Evolutionary conservation across 164 flowering plant species (phyloP).

Genomic region (Aristolochia contorta): DNA sequence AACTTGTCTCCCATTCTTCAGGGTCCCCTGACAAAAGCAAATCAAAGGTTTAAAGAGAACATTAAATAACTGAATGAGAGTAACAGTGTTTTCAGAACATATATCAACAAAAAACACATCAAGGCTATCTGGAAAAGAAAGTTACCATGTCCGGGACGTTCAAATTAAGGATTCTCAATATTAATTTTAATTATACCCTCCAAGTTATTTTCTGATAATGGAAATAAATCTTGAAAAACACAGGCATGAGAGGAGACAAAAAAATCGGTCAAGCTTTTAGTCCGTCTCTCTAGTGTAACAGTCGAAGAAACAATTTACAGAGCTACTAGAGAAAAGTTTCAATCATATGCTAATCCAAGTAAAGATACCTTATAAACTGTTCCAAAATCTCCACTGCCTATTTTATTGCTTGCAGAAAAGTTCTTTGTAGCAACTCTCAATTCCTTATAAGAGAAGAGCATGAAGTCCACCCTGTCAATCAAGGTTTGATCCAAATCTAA

Average conservation of each 20-base stretch:
- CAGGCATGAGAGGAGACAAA: neutral
- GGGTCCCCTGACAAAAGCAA: constrained; percentile 37
- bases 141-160: neutral
- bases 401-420: constrained; percentile 43
- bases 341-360: neutral
- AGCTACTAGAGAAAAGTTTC: neutral
- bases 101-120: neutral
- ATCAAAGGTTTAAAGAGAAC: neutral
- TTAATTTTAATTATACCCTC: neutral
- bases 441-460: constrained; percentile 41
- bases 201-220: neutral
- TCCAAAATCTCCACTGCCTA: constrained; percentile 81
- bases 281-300: neutral
- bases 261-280: neutral
- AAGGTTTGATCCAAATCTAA: too few species aligned
- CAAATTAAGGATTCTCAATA: neutral
- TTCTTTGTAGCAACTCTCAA: constrained; percentile 45
- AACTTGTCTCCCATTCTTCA: constrained; percentile 37
- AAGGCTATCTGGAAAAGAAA: neutral
- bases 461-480: too few species aligned
- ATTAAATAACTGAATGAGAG: neutral
- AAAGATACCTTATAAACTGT: constrained; percentile 8
- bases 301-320: neutral
- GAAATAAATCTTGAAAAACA: neutral
- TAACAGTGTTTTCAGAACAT: neutral